These are phyloP conservation scores for Penicillium sp. DNA, from an alignment of 2,329 filamentous ascomycete species.

Conservation along the genomic window DNA sequence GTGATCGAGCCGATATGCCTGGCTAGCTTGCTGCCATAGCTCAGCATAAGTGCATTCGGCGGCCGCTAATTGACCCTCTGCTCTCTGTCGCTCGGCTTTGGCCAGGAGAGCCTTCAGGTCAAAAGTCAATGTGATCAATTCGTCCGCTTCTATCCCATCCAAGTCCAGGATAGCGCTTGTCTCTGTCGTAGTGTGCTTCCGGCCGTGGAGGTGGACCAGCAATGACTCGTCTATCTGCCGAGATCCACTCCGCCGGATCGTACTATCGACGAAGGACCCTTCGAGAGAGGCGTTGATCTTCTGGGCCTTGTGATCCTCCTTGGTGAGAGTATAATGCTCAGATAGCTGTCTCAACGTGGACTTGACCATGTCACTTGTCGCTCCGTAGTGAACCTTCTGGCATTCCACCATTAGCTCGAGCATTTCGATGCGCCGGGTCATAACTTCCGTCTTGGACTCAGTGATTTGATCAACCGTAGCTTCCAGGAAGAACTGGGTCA, in stretches of 20 bases:
- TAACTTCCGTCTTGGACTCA: slow-evolving; percentile 30
- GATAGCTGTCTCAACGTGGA: slow-evolving; percentile 44
- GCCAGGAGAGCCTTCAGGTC: slow-evolving; percentile 35
- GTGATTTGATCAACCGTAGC: slow-evolving; percentile 38
- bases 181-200: slow-evolving; percentile 10
- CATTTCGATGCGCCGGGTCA: slow-evolving; percentile 42
- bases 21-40: slow-evolving; percentile 51
- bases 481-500: slow-evolving; percentile 45
- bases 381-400: slow-evolving; percentile 49
- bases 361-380: slow-evolving; percentile 46
- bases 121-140: slow-evolving; percentile 33
- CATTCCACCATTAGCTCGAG: slow-evolving; percentile 48
- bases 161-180: slow-evolving; percentile 20
- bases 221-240: slow-evolving; percentile 23
- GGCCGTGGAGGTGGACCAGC: slow-evolving; percentile 28
- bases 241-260: slow-evolving; percentile 25
- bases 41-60: slow-evolving; percentile 50
- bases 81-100: slow-evolving; percentile 8
- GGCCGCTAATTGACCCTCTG: slow-evolving; percentile 27
- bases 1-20: background rate
- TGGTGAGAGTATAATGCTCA: slow-evolving; percentile 48
- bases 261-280: slow-evolving; percentile 19
- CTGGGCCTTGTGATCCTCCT: slow-evolving; percentile 46
- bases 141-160: slow-evolving; percentile 41
- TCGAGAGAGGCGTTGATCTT: background rate